phyloP scores from a whole-genome alignment of 306 rosid species.

The Neltuma alba region DNA sequence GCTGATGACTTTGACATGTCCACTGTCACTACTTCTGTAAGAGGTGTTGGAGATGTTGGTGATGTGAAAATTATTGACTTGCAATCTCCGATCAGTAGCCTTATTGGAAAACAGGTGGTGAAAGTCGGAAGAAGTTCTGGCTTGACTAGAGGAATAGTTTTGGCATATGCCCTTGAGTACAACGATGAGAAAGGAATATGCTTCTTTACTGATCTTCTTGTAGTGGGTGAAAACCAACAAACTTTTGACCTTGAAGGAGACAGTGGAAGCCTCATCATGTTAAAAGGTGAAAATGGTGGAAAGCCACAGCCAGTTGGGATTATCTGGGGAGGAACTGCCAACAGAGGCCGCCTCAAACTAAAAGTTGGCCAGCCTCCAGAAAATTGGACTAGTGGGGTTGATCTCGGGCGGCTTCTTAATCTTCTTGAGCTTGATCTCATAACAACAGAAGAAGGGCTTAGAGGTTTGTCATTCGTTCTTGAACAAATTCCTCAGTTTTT shows the following conservation, averaged over 20 bases:
- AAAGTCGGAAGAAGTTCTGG: conserved; percentile 99
- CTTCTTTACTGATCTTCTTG: conserved; percentile 97
- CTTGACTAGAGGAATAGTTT: conserved; percentile 87
- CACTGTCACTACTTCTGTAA: conserved; percentile 81
- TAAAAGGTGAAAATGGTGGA: conserved; percentile 80
- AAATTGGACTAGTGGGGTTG: conserved; percentile 99
- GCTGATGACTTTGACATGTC: conserved; percentile 97
- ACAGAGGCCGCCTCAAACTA: conserved; percentile 93
- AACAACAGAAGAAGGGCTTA: conserved; percentile 84
- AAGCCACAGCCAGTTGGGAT: conserved; percentile 91
- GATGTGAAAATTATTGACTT: conserved; percentile 80
- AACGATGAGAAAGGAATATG: conserved; percentile 99
- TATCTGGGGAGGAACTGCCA: conserved; percentile 99
- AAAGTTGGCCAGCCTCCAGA: conserved; percentile 98
- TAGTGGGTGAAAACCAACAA: conserved; percentile 98
- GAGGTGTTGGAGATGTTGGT: conserved; percentile 90
- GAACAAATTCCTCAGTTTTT: conserved; percentile 1
- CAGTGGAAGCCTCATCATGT: conserved; percentile 94
- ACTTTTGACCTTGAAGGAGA: conserved; percentile 99
- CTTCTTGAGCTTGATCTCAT: conserved; percentile 97
- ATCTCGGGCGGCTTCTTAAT: conserved; percentile 93
- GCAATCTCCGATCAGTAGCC: conserved; percentile 87
- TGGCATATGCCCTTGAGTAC: conserved; percentile 97
- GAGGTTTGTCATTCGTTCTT: conserved; percentile 60
- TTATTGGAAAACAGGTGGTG: conserved; percentile 92